Evolutionary conservation across 768 basidiomycete species (phyloP).

Genomic region (Leucosporidium scottii): DNA sequence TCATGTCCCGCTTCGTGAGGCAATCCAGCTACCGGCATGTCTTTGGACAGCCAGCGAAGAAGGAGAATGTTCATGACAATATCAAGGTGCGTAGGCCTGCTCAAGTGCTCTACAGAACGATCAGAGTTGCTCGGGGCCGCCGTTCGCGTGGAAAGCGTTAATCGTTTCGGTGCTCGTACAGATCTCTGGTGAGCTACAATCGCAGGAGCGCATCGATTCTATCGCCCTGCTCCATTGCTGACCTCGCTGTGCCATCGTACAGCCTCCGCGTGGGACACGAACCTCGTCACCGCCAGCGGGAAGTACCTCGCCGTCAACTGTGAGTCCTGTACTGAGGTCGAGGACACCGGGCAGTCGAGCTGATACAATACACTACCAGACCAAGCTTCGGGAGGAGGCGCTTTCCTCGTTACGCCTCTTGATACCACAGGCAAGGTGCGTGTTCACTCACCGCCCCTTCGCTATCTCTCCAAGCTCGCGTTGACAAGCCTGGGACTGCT

Average conservation of each 20-base stretch:
- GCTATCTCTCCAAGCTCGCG: not conserved
- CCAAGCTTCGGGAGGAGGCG: slow-evolving; percentile 72
- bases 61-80: slow-evolving; percentile 25
- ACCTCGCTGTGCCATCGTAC: not conserved
- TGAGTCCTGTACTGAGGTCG: slow-evolving; percentile 48
- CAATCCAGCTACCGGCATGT: slow-evolving; percentile 3
- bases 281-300: slow-evolving; percentile 77
- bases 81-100: slow-evolving; percentile 21
- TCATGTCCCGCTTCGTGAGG: too few species aligned
- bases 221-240: not conserved
- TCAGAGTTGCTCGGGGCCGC: too few species aligned
- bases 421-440: slow-evolving; percentile 56
- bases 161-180: not conserved
- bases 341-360: not conserved
- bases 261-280: slow-evolving; percentile 74
- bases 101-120: too few species aligned
- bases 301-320: slow-evolving; percentile 89
- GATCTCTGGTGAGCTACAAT: slow-evolving; percentile 15
- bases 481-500: slow-evolving; percentile 55
- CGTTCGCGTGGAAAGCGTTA: too few species aligned
- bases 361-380: not conserved
- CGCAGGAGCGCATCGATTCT: not conserved
- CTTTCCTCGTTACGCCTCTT: slow-evolving; percentile 86
- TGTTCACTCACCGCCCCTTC: slow-evolving; percentile 67
- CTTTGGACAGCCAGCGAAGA: slow-evolving; percentile 1